Conservation (phyloP, 495 filamentous ascomycete species). For the Parathielavia hyrcaniae region DNA sequence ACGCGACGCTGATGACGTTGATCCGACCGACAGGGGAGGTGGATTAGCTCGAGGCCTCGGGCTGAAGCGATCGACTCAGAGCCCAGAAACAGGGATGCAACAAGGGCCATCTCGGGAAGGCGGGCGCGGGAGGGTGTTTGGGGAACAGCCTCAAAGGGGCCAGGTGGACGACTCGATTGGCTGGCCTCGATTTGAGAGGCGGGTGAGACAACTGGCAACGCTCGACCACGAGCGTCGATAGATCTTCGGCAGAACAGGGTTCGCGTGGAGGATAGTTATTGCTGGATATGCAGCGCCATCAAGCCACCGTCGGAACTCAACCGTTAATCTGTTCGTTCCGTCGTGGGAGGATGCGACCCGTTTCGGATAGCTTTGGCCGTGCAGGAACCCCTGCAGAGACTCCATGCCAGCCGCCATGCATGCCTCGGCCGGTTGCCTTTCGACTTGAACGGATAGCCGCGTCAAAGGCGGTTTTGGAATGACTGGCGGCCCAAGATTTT, state of each 20-base stretch:
- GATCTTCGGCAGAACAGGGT: background rate
- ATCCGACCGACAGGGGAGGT: slow-evolving; percentile 17
- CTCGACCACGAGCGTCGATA: slow-evolving; percentile 1
- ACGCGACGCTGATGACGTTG: slow-evolving; percentile 14
- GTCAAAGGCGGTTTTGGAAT: background rate
- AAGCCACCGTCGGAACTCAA: background rate
- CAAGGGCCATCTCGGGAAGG: slow-evolving; percentile 28
- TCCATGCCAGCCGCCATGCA: background rate
- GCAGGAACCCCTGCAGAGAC: slow-evolving; percentile 5
- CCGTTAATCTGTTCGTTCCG: background rate
- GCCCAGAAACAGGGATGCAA: slow-evolving; percentile 28
- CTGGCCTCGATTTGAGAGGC: slow-evolving; percentile 23
- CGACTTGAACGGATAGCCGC: background rate
- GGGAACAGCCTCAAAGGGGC: slow-evolving; percentile 29
- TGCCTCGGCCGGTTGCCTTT: background rate
- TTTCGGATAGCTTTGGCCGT: background rate
- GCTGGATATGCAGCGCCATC: background rate
- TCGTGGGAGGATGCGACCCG: background rate
- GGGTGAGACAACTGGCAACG: background rate
- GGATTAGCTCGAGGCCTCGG: slow-evolving; percentile 23
- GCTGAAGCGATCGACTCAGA: slow-evolving; percentile 34
- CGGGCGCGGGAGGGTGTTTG: slow-evolving; percentile 27
- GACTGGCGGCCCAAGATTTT: background rate
- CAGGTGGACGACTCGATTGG: slow-evolving; percentile 23
- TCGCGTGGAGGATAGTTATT: too few species aligned